Evolutionary conservation across 1,284 basidiomycete species (phyloP).

Genomic region (Cystobasidium sp.): DNA sequence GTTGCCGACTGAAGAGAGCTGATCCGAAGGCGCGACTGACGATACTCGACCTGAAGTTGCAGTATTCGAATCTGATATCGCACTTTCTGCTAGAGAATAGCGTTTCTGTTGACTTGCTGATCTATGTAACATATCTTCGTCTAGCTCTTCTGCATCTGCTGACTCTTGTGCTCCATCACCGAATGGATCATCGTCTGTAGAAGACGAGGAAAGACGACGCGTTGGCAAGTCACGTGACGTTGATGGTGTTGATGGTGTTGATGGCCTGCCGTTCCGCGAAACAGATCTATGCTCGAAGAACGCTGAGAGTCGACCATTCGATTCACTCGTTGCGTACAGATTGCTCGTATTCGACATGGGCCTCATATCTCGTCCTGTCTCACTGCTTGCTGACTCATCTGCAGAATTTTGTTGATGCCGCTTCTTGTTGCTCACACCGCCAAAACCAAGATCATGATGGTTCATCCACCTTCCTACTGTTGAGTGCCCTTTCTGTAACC

Average conservation of each 20-base stretch:
- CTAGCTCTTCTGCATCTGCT: not conserved
- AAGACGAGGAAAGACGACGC: not conserved
- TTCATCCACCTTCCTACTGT: slow-evolving; percentile 27
- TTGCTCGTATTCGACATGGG: not conserved
- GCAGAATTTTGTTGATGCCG: not conserved
- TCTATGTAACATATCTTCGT: slow-evolving; percentile 4
- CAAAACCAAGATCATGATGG: slow-evolving; percentile 6
- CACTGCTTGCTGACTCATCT: not conserved
- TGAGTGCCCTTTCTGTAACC: slow-evolving; percentile 17
- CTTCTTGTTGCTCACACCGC: not conserved
- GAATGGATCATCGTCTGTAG: slow-evolving; percentile 6
- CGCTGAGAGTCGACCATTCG: not conserved
- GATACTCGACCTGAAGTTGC: slow-evolving; percentile 7
- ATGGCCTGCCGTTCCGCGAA: not conserved
- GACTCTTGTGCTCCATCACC: not conserved
- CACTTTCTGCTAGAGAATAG: slow-evolving; percentile 1
- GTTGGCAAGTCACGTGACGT: not conserved
- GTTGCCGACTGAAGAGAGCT: not conserved
- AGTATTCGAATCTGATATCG: slow-evolving; percentile 10
- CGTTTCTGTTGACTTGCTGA: slow-evolving; percentile 1
- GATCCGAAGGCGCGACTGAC: slow-evolving; percentile 14
- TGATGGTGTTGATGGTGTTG: not conserved
- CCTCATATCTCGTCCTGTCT: not conserved
- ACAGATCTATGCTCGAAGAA: not conserved
- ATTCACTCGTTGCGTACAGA: not conserved